Evolutionary conservation across 106 monocot species (phyloP), one percentile per base, ranked within the genome.

Genomic region (Ottelia alismoides): DNA sequence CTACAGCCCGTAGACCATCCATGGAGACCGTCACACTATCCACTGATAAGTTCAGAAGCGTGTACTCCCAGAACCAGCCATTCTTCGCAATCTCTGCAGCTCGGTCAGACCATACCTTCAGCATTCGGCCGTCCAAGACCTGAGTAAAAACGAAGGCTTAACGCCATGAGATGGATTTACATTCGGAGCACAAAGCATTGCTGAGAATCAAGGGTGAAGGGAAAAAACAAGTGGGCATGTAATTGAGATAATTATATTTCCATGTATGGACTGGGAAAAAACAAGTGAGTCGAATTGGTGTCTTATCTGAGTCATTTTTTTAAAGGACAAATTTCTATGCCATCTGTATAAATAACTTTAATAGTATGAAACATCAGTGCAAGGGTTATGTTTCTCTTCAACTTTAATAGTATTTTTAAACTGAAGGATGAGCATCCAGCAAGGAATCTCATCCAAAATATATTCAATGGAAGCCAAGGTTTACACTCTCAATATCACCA

Each of bases 51-150:
- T 72, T 73, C 31, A 85, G 47, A n/a, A 89, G 65, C 2, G 53
- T 70, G 68, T 96, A 96, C 30, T 89, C 82, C 96, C 96, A 96
- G 58, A 76, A 85, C 79, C 78, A 85, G 53, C 85, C 82, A 22
- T 75, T 72, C 16, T 68, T 62, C 51, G 70, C 71, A 57, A 77
- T 79, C 57, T 89, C 89, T 2, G 69, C 54, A 21, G 76, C 96
- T 25, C 96, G 74, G 31, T 96, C 85, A 0, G 59, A 69, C 96
- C 96, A 96, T 67, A 85, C 71, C 61, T 79, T 76, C 60, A 96
- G 69, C 96, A 96, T 96, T 20, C 64, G 72, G 16, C 89, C 93
- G 0, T 84, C 93, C 29, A 94, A 67, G 27, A 92, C 74, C 92
- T 92, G 65, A 16, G 1, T 52, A 9, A 28, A 16, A 16, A 31